A percentile compares a stretch with the other conserved stretches of the same genome.
These are phyloP conservation scores for Pistacia atlantica DNA, from an alignment of 345 rosid genomes.

Conservation along the genomic window DNA sequence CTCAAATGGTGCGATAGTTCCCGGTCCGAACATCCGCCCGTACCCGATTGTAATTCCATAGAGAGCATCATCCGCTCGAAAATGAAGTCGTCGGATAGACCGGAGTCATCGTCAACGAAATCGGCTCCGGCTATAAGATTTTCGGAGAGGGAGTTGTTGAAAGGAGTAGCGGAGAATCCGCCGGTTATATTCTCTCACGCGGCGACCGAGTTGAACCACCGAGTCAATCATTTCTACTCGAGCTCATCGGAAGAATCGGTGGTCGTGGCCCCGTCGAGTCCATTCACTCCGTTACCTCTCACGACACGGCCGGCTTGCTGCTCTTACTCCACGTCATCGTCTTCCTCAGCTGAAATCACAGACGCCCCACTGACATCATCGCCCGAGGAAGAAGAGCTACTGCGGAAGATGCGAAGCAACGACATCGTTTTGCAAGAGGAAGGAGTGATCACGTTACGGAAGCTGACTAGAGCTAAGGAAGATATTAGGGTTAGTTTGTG, in stretches of 20 bases:
- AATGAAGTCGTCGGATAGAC: slow-evolving; percentile 27
- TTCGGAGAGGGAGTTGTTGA: slow-evolving; percentile 69
- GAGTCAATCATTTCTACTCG: slow-evolving; percentile 39
- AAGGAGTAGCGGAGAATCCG: slow-evolving; percentile 54
- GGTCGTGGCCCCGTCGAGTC: slow-evolving; percentile 46
- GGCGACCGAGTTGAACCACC: slow-evolving; percentile 49
- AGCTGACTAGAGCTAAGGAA: slow-evolving; percentile 56
- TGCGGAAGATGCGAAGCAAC: slow-evolving; percentile 44
- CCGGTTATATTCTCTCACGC: slow-evolving; percentile 48
- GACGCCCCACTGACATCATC: slow-evolving; percentile 29
- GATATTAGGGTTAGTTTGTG: slow-evolving; percentile 57
- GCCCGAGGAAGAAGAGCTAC: slow-evolving; percentile 58
- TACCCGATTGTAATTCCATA: slow-evolving; percentile 53
- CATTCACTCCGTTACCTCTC: slow-evolving; percentile 71
- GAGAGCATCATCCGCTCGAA: slow-evolving; percentile 44
- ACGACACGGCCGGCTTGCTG: slow-evolving; percentile 76
- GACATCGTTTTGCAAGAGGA: slow-evolving; percentile 67
- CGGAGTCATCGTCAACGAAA: slow-evolving; percentile 15
- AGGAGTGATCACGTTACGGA: slow-evolving; percentile 57
- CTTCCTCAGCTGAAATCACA: slow-evolving; percentile 51
- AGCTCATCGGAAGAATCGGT: slow-evolving; percentile 68
- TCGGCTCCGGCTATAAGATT: slow-evolving; percentile 42
- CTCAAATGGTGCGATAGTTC: slow-evolving; percentile 57
- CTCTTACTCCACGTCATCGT: slow-evolving; percentile 50
- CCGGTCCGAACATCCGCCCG: slow-evolving; percentile 34